Evolutionary conservation across 176 grass and related monocot species (phyloP).

Genomic region (Phragmites australis): DNA sequence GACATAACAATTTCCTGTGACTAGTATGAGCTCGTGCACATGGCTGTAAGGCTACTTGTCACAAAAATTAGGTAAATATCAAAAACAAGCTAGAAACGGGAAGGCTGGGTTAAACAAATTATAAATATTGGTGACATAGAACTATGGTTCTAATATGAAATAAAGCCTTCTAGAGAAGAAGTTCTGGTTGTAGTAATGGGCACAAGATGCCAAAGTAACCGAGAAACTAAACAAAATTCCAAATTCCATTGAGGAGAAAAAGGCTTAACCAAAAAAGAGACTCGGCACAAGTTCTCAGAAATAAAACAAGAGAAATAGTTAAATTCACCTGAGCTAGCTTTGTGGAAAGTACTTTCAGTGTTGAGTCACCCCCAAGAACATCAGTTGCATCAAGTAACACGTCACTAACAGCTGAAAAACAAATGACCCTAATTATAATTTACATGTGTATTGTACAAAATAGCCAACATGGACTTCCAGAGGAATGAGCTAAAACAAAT

Average conservation of each 20-base stretch:
- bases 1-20: background rate
- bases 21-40: background rate
- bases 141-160: background rate
- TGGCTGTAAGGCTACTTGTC: background rate
- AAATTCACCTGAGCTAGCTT: conserved; percentile 80
- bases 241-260: conserved; percentile 24
- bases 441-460: conserved; percentile 11
- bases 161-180: background rate
- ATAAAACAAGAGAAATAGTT: conserved; percentile 30
- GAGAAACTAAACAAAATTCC: conserved; percentile 7
- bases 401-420: conserved; percentile 75
- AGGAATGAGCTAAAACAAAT: conserved; percentile 34
- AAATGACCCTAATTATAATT: conserved; percentile 26
- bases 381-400: conserved; percentile 90
- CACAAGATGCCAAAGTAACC: conserved; percentile 19
- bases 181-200: conserved; percentile 11
- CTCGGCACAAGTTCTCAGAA: background rate
- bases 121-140: background rate
- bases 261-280: conserved; percentile 5
- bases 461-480: conserved; percentile 27
- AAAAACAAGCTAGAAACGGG: background rate
- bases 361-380: conserved; percentile 77
- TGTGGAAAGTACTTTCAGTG: conserved; percentile 84
- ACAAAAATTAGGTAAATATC: background rate
- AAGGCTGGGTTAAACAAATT: background rate